phyloP scores from a whole-genome alignment of 139 green algal genomes.

The Closterium sp. region DNA sequence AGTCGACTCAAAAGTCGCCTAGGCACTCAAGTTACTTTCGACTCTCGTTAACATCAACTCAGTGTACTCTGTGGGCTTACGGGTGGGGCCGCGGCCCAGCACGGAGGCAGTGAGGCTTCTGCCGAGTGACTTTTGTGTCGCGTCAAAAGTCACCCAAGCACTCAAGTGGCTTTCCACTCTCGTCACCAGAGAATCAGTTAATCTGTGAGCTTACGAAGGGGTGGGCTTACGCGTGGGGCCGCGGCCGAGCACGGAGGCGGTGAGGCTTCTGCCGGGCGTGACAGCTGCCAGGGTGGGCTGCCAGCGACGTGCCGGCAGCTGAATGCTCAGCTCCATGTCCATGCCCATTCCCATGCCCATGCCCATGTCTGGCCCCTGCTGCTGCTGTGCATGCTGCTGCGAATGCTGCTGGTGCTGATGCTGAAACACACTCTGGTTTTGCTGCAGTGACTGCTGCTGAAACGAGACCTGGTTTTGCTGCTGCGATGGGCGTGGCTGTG shows the following conservation, averaged over 20 bases:
- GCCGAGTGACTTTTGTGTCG: too few species aligned
- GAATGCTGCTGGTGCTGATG: too few species aligned
- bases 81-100: neutral
- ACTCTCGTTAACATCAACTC: too few species aligned
- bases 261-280: conserved; percentile 1
- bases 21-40: too few species aligned
- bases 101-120: neutral
- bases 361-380: neutral
- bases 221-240: neutral
- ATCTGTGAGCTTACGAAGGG: too few species aligned
- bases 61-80: neutral
- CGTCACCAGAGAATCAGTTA: too few species aligned
- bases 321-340: neutral
- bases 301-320: neutral
- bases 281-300: neutral
- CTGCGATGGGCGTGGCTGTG: neutral
- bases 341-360: neutral
- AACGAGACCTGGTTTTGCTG: too few species aligned
- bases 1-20: neutral
- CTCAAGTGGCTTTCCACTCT: too few species aligned
- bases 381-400: neutral
- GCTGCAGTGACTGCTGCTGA: too few species aligned
- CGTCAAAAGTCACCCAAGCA: neutral
- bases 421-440: too few species aligned
- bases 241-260: neutral